A percentile compares a stretch with the other conserved stretches of the same genome.
These are phyloP conservation scores for Cnidoscolus chayamansa DNA, from an alignment of 441 rosid genomes.

Conservation along the genomic window DNA sequence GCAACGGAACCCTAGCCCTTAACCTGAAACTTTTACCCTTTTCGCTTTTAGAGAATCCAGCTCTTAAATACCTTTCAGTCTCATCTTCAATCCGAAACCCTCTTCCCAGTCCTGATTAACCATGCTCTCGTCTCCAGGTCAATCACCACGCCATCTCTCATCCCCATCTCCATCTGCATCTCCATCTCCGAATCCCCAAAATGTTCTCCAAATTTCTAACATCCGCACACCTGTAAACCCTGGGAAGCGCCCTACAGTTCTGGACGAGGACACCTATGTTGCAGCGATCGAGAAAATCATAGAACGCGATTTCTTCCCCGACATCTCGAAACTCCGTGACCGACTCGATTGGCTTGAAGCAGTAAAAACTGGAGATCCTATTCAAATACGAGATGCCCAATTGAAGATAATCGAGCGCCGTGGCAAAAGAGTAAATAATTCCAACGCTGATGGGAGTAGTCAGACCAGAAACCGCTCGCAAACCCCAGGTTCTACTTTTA, in stretches of 20 bases:
- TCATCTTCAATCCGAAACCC: neutral
- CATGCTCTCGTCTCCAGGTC: constrained; percentile 93
- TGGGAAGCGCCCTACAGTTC: constrained; percentile 55
- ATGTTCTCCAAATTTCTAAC: constrained; percentile 29
- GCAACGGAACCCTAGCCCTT: too few species aligned
- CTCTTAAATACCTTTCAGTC: neutral
- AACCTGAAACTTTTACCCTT: too few species aligned
- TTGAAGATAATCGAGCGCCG: constrained; percentile 93
- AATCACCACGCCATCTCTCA: constrained; percentile 81
- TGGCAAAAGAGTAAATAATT: constrained; percentile 41
- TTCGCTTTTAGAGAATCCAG: too few species aligned
- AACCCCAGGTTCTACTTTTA: constrained; percentile 89
- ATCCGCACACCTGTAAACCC: constrained; percentile 29
- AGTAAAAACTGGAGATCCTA: constrained; percentile 67
- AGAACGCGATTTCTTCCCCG: constrained; percentile 96
- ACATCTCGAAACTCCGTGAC: constrained; percentile 85
- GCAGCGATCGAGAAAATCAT: constrained; percentile 85
- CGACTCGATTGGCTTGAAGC: constrained; percentile 97
- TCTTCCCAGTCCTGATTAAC: neutral
- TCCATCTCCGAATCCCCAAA: constrained; percentile 37
- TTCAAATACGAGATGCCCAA: constrained; percentile 88
- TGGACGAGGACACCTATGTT: constrained; percentile 81
- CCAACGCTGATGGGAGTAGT: constrained; percentile 34
- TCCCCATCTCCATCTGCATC: constrained; percentile 57
- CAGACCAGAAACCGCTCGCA: constrained; percentile 36